These are phyloP conservation scores for Eucalyptus shirleyi DNA, from an alignment of 345 rosid genomes.

Conservation along the genomic window DNA sequence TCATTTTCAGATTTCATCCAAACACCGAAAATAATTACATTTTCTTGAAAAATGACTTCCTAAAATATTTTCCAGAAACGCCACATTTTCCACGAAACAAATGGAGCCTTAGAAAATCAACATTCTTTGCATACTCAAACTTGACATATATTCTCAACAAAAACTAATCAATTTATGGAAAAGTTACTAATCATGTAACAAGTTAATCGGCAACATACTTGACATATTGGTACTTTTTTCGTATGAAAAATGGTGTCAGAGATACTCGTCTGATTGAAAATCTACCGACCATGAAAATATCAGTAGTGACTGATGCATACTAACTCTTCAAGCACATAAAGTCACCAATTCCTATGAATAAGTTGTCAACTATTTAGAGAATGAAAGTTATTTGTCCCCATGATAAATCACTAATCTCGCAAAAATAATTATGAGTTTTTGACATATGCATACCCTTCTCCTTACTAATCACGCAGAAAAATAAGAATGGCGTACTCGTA, in stretches of 20 bases:
- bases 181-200: background rate
- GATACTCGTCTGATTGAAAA: background rate
- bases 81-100: too few species aligned
- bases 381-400: background rate
- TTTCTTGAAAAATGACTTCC: too few species aligned
- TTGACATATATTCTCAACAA: background rate
- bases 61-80: rapidly evolving
- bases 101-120: background rate
- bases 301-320: background rate
- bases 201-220: background rate
- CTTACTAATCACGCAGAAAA: background rate
- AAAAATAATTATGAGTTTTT: background rate
- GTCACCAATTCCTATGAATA: background rate
- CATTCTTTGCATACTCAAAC: background rate
- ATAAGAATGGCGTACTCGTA: background rate
- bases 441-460: background rate
- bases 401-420: background rate
- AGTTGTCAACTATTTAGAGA: background rate
- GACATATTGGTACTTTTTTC: background rate
- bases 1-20: too few species aligned
- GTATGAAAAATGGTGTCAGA: background rate
- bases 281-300: background rate
- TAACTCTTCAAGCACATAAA: background rate
- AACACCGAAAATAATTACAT: too few species aligned
- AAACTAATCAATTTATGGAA: background rate